Conservation (phyloP, 73 alveolate species). For the Paramecium octaurelia region DNA sequence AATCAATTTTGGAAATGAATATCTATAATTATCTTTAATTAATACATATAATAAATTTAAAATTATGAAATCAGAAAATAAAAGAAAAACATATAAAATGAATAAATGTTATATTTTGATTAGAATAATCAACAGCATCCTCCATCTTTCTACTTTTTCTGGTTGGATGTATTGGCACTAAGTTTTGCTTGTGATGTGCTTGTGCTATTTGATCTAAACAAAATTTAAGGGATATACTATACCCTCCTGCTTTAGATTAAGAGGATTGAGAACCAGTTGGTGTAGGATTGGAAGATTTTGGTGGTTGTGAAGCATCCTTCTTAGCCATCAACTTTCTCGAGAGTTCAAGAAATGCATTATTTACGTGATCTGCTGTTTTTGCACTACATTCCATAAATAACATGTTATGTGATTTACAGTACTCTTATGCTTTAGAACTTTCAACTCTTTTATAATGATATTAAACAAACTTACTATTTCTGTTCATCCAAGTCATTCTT, state of each 20-base stretch:
- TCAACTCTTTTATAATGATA: slow-evolving; percentile 38
- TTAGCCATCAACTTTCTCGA: slow-evolving; percentile 61
- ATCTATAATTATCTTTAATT: too few species aligned
- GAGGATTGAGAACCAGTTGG: not conserved
- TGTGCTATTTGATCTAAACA: not conserved
- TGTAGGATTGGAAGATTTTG: not conserved
- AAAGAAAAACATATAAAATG: not conserved
- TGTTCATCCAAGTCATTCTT: slow-evolving; percentile 53
- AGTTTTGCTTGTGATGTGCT: not conserved
- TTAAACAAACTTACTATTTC: slow-evolving; percentile 2
- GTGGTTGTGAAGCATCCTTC: slow-evolving; percentile 56
- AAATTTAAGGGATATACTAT: not conserved
- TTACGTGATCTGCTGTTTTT: slow-evolving; percentile 59
- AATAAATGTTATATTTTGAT: not conserved
- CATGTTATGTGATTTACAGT: slow-evolving; percentile 56
- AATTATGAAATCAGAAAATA: not conserved
- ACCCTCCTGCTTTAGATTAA: not conserved
- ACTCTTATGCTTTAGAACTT: slow-evolving; percentile 37
- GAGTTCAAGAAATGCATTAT: slow-evolving; percentile 51
- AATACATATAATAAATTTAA: not conserved
- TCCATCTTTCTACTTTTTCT: not conserved
- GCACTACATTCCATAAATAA: slow-evolving; percentile 58
- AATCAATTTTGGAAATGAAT: too few species aligned
- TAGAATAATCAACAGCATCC: not conserved
- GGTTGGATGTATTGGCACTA: not conserved